These are phyloP conservation scores for Ophidiomyces ophidiicola DNA, from an alignment of 2,329 filamentous ascomycete species.

Conservation along the genomic window DNA sequence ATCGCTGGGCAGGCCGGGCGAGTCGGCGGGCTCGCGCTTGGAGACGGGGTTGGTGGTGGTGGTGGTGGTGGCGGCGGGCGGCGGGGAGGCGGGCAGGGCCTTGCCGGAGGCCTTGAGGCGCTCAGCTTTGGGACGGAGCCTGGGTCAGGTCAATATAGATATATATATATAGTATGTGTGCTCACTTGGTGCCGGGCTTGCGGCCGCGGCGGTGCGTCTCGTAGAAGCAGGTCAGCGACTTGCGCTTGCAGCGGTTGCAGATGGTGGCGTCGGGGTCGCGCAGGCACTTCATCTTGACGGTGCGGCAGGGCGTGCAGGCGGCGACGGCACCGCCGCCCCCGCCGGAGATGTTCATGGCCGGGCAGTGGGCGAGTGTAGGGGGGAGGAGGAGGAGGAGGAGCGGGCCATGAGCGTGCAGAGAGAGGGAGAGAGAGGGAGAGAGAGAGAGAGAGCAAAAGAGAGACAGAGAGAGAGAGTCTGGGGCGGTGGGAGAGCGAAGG, in stretches of 20 bases:
- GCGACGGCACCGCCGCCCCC: constrained; percentile 13
- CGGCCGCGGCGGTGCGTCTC: constrained; percentile 32
- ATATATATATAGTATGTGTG: neutral
- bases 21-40: neutral
- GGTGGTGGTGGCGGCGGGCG: neutral
- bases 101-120: constrained; percentile 10
- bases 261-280: constrained; percentile 16
- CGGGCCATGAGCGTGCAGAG: too few relatives aligned
- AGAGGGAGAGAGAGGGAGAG: too few relatives aligned
- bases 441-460: too few relatives aligned
- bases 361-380: too few relatives aligned
- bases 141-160: constrained; percentile 7
- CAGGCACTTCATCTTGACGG: constrained; percentile 32
- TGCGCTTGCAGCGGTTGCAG: constrained; percentile 30
- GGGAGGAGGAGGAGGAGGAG: too few relatives aligned
- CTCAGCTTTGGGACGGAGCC: constrained; percentile 17
- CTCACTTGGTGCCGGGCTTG: constrained; percentile 27
- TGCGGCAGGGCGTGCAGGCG: constrained; percentile 30
- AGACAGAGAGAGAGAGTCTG: too few relatives aligned
- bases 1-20: too few relatives aligned
- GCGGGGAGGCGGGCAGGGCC: neutral
- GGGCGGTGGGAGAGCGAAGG: too few relatives aligned
- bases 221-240: constrained; percentile 30
- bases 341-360: constrained; percentile 5
- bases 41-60: neutral